A percentile compares a stretch with the other conserved stretches of the same genome.
These are phyloP conservation scores for Cyberlindnera mycetangii DNA, from an alignment of 805 yeast genomes.

Conservation along the genomic window DNA sequence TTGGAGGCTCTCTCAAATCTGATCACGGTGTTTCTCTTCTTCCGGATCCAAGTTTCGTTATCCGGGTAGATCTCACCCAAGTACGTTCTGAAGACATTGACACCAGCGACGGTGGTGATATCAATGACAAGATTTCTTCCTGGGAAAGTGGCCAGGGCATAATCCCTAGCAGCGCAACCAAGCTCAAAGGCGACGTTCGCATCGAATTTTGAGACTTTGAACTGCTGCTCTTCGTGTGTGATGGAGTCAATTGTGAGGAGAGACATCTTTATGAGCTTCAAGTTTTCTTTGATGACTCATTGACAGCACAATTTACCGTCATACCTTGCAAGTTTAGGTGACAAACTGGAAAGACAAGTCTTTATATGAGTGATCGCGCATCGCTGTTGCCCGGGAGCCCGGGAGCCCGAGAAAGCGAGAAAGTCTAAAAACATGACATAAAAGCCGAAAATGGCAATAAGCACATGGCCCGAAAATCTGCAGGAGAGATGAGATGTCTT, in stretches of 20 bases:
- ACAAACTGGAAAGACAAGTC: too few species aligned
- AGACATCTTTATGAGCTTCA: neutral
- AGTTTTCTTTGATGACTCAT: too few species aligned
- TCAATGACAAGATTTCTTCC: constrained; percentile 40
- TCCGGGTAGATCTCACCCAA: constrained; percentile 36
- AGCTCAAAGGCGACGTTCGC: constrained; percentile 39
- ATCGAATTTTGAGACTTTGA: constrained; percentile 4
- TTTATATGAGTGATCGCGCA: too few species aligned
- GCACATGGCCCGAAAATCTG: constrained; percentile 7
- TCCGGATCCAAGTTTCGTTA: constrained; percentile 51
- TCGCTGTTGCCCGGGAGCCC: too few species aligned
- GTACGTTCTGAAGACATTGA: constrained; percentile 43
- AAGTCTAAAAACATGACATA: neutral
- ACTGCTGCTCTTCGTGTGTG: constrained; percentile 3
- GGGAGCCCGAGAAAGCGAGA: too few species aligned
- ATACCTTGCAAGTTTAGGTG: too few species aligned
- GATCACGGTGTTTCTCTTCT: constrained; percentile 47
- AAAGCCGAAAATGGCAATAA: neutral
- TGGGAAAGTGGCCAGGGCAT: constrained; percentile 31
- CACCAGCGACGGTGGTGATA: constrained; percentile 43
- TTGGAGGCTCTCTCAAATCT: constrained; percentile 48
- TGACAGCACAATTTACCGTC: too few species aligned
- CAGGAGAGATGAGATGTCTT: constrained; percentile 5
- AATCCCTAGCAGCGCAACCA: constrained; percentile 40
- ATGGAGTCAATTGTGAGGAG: neutral